phyloP scores from a whole-genome alignment of 257 asterid species.

The Plantago major region DNA sequence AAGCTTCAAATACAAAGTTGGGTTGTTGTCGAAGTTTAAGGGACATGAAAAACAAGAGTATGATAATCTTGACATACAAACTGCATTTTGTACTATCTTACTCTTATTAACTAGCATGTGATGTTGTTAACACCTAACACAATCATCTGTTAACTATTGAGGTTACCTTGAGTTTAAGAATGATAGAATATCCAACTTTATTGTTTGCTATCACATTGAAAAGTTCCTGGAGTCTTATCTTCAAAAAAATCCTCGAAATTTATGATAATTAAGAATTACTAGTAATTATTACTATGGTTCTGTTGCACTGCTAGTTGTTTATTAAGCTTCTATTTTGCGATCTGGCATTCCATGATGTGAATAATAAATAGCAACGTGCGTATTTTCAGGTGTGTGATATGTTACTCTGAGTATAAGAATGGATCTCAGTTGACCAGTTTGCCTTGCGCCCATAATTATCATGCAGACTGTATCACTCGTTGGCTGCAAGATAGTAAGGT shows the following conservation, averaged over 20 bases:
- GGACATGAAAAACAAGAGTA: constrained; percentile 42
- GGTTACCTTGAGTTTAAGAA: too few relatives aligned
- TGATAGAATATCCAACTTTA: too few relatives aligned
- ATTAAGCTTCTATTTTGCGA: background rate
- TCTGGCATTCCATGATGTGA: constrained; percentile 2
- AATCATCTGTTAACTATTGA: too few relatives aligned
- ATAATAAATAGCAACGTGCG: background rate
- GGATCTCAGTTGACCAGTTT: constrained; percentile 57
- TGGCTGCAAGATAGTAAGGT: constrained; percentile 82
- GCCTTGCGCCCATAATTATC: constrained; percentile 90
- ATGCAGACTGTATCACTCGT: constrained; percentile 59
- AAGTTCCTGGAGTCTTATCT: too few relatives aligned
- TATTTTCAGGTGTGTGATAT: constrained; percentile 74
- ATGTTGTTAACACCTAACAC: background rate
- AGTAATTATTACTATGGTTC: background rate
- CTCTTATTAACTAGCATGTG: constrained; percentile 7
- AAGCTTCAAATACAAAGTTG: constrained; percentile 60
- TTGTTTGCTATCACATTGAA: too few relatives aligned
- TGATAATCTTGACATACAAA: constrained; percentile 16
- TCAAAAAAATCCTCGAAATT: too few relatives aligned
- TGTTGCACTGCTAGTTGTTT: background rate
- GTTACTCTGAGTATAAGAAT: constrained; percentile 52
- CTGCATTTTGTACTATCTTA: background rate
- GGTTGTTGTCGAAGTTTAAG: constrained; percentile 46
- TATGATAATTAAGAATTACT: too few relatives aligned